phyloP scores from a whole-genome alignment of 169 alveolate genomes.

The Hammondia hammondi region DNA sequence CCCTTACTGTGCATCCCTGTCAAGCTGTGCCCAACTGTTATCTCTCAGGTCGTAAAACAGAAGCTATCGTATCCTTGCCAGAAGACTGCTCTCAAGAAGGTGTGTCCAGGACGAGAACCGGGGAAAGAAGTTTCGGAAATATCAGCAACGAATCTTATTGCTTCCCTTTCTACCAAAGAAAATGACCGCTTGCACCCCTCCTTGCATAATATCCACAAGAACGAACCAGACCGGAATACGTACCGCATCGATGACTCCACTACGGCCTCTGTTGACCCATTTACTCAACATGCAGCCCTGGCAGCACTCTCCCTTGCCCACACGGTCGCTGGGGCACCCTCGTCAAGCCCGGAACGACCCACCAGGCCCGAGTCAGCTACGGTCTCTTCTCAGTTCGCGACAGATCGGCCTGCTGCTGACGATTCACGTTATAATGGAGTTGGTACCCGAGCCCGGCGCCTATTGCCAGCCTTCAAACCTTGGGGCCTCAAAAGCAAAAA shows the following conservation, averaged over 20 bases:
- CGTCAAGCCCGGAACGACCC: not conserved
- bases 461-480: conserved; percentile 29
- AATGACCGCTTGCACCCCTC: not conserved
- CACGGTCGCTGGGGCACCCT: not conserved
- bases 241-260: not conserved
- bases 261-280: not conserved
- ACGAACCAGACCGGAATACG: not conserved
- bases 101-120: not conserved
- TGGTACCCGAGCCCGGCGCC: not conserved
- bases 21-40: not conserved
- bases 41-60: not conserved
- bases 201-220: not conserved
- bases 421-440: not conserved
- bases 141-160: not conserved
- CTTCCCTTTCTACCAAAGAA: not conserved
- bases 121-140: not conserved
- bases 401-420: not conserved
- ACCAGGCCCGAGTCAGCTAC: not conserved
- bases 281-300: not conserved
- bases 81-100: not conserved
- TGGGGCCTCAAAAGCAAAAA: conserved; percentile 25
- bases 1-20: not conserved
- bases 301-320: not conserved
- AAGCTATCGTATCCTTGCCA: conserved; percentile 1
- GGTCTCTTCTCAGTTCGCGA: not conserved